Evolutionary conservation across 345 rosid species (phyloP).

Genomic region (Hibiscus syriacus): DNA sequence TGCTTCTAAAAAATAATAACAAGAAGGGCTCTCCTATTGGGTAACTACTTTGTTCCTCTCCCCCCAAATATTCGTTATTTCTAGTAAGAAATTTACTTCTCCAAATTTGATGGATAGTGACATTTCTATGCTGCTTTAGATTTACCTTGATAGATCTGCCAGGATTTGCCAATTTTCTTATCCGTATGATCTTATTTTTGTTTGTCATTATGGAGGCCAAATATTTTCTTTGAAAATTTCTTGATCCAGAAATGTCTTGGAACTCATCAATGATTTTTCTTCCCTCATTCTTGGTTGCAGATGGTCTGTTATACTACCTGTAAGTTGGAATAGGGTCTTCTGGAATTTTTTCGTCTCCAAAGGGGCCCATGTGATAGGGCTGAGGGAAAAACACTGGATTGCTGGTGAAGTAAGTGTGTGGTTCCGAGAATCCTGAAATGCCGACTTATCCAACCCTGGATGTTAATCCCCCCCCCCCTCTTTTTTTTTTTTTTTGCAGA

Average conservation of each 20-base stretch:
- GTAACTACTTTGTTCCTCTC: conserved; percentile 32
- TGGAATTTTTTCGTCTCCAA: conserved; percentile 58
- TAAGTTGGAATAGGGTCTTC: conserved; percentile 74
- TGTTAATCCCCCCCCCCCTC: conserved; percentile 5
- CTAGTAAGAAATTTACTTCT: neutral
- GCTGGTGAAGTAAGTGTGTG: conserved; percentile 53
- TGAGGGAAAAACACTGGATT: conserved; percentile 78
- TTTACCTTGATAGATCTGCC: conserved; percentile 1
- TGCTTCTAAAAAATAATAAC: conserved; percentile 53
- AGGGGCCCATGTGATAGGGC: conserved; percentile 77
- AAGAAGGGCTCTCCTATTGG: conserved; percentile 29
- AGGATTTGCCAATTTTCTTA: neutral
- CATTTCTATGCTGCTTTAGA: neutral
- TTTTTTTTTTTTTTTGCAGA: conserved; percentile 51
- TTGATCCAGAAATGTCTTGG: conserved; percentile 1
- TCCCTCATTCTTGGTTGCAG: conserved; percentile 34
- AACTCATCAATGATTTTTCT: conserved; percentile 1
- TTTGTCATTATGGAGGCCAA: neutral
- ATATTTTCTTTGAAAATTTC: neutral
- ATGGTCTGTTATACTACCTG: conserved; percentile 78
- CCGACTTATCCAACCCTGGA: neutral
- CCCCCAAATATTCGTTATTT: neutral
- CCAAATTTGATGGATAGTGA: neutral
- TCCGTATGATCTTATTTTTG: neutral
- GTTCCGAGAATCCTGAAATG: conserved; percentile 5